These are phyloP conservation scores for Termitomyces sp. DNA, from an alignment of 768 basidiomycete species.

Conservation along the genomic window DNA sequence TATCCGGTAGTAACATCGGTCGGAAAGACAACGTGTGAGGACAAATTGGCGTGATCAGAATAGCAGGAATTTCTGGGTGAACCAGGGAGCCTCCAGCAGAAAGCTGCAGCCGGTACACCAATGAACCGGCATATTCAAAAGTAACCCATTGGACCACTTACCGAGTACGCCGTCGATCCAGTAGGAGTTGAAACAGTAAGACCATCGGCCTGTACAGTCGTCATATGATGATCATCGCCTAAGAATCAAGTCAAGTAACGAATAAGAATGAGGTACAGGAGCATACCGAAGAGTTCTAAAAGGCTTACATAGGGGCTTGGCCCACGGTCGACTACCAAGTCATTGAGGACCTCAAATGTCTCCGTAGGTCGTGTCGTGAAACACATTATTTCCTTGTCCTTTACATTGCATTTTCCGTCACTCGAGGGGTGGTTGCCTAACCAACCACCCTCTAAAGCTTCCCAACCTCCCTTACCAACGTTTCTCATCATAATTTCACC, in stretches of 20 bases:
- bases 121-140: constrained; percentile 3
- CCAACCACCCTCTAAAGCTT: constrained; percentile 85
- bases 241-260: not conserved
- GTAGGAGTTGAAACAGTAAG: constrained; percentile 95
- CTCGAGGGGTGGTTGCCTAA: constrained; percentile 33
- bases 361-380: constrained; percentile 93
- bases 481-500: constrained; percentile 98
- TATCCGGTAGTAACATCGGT: constrained; percentile 97
- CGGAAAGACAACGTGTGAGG: constrained; percentile 98
- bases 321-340: constrained; percentile 95
- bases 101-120: constrained; percentile 34
- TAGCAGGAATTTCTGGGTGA: constrained; percentile 95
- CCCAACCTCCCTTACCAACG: constrained; percentile 89
- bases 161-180: constrained; percentile 97
- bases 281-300: constrained; percentile 91
- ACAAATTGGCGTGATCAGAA: constrained; percentile 96
- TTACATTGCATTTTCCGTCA: constrained; percentile 44
- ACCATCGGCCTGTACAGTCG: constrained; percentile 97
- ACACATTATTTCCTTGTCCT: constrained; percentile 98
- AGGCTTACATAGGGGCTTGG: constrained; percentile 97
- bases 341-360: constrained; percentile 94
- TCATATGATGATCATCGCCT: constrained; percentile 99
- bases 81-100: constrained; percentile 98
- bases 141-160: constrained; percentile 27
- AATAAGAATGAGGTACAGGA: not conserved